Percentiles rank a stretch among this genome's conserved stretches.
phyloP scores from a whole-genome alignment of 257 asterid genomes.

The Solanum megistacrolobum region DNA sequence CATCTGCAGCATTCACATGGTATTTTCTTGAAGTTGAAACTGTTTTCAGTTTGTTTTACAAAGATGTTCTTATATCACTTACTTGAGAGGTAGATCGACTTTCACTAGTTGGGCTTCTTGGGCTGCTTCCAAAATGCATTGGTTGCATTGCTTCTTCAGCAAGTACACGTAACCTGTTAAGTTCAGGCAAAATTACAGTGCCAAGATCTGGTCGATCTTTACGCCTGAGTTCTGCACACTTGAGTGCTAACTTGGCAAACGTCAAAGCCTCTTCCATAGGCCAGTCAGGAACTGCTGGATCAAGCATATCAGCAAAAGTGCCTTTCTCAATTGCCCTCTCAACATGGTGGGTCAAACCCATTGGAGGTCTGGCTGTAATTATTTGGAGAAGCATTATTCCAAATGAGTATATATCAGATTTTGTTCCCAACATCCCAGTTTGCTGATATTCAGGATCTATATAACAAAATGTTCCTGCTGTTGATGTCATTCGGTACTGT shows the following conservation, averaged over 20 bases:
- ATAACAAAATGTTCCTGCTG: conserved; percentile 94
- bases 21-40: background rate
- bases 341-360: conserved; percentile 82
- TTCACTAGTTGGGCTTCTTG: conserved; percentile 7
- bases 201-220: conserved; percentile 85
- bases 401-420: conserved; percentile 77
- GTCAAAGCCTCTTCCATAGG: conserved; percentile 61
- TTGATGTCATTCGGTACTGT: conserved; percentile 85
- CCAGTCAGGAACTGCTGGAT: conserved; percentile 69
- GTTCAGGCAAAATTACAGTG: conserved; percentile 51
- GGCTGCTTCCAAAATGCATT: conserved; percentile 4
- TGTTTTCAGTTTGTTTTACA: background rate
- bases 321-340: conserved; percentile 78
- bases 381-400: conserved; percentile 84
- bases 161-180: conserved; percentile 46
- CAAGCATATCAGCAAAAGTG: conserved; percentile 63
- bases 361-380: conserved; percentile 72
- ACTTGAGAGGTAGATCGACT: conserved; percentile 30
- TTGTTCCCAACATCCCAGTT: conserved; percentile 83
- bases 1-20: background rate
- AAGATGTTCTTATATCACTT: conserved; percentile 11
- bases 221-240: conserved; percentile 65
- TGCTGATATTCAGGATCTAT: conserved; percentile 93
- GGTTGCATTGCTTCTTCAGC: conserved; percentile 56
- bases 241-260: conserved; percentile 66